Percentiles rank a stretch among this genome's conserved stretches.
phyloP scores from a whole-genome alignment of 2,329 filamentous ascomycete genomes.

The Ilyonectria robusta region DNA sequence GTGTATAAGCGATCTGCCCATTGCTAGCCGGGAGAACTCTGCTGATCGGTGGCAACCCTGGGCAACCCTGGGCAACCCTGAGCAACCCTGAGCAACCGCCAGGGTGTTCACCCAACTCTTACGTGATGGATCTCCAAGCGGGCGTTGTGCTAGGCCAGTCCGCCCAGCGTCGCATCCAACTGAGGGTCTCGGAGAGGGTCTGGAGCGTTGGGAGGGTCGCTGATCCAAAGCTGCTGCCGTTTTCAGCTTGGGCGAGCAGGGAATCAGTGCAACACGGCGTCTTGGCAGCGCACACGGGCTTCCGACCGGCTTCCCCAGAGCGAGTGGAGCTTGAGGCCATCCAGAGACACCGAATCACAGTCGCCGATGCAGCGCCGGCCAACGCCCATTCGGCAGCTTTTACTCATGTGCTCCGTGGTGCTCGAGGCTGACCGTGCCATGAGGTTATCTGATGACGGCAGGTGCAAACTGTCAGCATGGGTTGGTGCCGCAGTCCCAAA shows the following conservation, averaged over 20 bases:
- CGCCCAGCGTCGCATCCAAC: slow-evolving; percentile 34
- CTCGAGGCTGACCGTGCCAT: slow-evolving; percentile 8
- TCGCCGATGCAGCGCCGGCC: too few species aligned
- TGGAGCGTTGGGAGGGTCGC: not conserved
- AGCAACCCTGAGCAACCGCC: not conserved
- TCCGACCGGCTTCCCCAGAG: not conserved
- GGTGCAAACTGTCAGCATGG: slow-evolving; percentile 6
- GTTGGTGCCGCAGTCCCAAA: not conserved
- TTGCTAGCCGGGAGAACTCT: slow-evolving; percentile 13
- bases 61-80: slow-evolving; percentile 6
- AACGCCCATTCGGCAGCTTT: too few species aligned
- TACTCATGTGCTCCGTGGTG: slow-evolving; percentile 9
- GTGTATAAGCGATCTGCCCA: too few species aligned
- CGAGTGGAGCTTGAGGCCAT: not conserved
- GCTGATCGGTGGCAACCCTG: slow-evolving; percentile 24
- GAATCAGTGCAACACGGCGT: slow-evolving; percentile 19
- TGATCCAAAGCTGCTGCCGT: slow-evolving; percentile 33
- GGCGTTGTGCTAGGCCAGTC: slow-evolving; percentile 20
- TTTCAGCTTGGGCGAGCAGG: slow-evolving; percentile 37
- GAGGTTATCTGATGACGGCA: slow-evolving; percentile 10
- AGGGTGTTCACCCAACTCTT: slow-evolving; percentile 32
- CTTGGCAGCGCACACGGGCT: slow-evolving; percentile 14
- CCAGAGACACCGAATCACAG: not conserved
- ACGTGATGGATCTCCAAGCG: slow-evolving; percentile 41
- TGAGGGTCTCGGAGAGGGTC: not conserved